Conservation (phyloP, 345 rosid species). For the Kernera saxatilis region DNA sequence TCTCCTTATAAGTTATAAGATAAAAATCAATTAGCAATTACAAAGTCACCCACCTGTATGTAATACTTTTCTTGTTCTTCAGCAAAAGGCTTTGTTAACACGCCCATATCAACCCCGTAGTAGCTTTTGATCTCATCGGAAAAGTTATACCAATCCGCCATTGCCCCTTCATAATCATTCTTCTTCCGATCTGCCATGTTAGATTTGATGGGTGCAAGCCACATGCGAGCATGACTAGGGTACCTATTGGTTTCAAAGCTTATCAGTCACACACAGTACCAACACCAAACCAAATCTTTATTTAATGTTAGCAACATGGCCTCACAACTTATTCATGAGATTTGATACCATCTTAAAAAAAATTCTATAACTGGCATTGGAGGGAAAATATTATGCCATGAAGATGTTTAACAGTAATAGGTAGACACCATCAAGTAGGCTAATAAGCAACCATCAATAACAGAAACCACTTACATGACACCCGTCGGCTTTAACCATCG, state of each 20-base stretch:
- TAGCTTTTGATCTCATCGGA: constrained; percentile 48
- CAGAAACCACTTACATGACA: constrained; percentile 60
- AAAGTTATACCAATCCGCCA: constrained; percentile 87
- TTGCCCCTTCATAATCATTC: constrained; percentile 62
- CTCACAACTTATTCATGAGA: not conserved
- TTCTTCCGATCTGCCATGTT: constrained; percentile 57
- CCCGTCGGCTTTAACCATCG: constrained; percentile 94
- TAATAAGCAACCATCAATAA: not conserved
- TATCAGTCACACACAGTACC: not conserved
- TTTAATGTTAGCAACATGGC: not conserved
- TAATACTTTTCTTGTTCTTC: constrained; percentile 88
- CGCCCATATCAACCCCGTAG: constrained; percentile 88
- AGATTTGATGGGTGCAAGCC: constrained; percentile 89
- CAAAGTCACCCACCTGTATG: constrained; percentile 71
- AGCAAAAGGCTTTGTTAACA: constrained; percentile 57
- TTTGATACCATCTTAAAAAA: not conserved
- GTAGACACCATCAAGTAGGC: not conserved
- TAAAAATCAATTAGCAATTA: not conserved
- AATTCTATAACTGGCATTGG: not conserved
- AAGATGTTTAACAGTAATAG: not conserved
- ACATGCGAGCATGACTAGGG: constrained; percentile 99
- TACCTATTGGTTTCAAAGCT: constrained; percentile 50
- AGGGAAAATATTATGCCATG: not conserved
- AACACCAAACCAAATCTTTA: not conserved
- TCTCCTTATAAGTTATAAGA: not conserved